Base-by-base conservation (phyloP, 495 filamentous ascomycete species). In the Daldinia concentrica region DNA sequence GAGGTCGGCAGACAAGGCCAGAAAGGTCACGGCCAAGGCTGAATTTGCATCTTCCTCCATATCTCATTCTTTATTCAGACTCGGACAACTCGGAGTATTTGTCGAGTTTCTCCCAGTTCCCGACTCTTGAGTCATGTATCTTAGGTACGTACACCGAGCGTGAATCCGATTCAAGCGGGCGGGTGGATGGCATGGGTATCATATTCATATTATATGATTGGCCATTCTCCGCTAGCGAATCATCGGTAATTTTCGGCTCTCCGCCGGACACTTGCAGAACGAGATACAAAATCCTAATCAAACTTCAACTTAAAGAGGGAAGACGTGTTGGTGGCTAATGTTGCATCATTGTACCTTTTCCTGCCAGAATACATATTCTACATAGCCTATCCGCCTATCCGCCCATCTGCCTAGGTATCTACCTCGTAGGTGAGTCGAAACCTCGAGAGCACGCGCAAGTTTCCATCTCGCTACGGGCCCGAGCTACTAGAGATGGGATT, bases 321-420 rank as follows among this genome's bases (percentile, higher is more conserved):
- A 66, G 36, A 58, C 32, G 50, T 43, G 70, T 68, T 65, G 65
- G 70, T 54, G 34, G 70, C 61, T 39, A 65, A 58, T 43, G 61
- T 68, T 58, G 41, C 70, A 73, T 73, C 48, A 17, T 24, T 52
- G 17, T 52, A 58, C 60, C 37, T 39, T 65, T 68, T 51, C 27
- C 60, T n/a, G 70, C 24, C 26, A 51, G 36, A 63, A 61, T 54
- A 57, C 26, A 43, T 58, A 29, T n/a, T 32, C 8, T 34, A 34
- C 50, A 39, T 58, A 58, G 30, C 19, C 56, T 29, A 17, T 27
- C 37, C 27, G 58, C 32, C 37, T 34, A 24, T 54, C 36, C 15
- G 36, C 36, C 36, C 4, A 45, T n/a, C n/a, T n/a, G n/a, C n/a
- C n/a, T n/a, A n/a, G n/a, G n/a, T n/a, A n/a, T 45, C 41, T 45